Conservation (phyloP, 768 basidiomycete species). For the Cystoderma amianthinum region DNA sequence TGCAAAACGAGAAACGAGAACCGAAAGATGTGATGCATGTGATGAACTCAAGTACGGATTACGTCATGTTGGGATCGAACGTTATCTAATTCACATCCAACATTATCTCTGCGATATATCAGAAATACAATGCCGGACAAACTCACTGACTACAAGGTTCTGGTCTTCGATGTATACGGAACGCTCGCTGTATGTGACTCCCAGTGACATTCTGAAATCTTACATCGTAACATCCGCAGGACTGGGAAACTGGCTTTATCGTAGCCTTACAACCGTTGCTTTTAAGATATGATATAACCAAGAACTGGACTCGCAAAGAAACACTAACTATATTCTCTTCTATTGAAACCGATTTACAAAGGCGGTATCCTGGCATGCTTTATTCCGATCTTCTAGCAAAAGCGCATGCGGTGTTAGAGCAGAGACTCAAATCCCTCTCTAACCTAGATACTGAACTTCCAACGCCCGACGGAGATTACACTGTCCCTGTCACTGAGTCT, state of each 20-base stretch:
- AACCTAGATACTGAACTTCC: conserved; percentile 9
- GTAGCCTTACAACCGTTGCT: conserved; percentile 47
- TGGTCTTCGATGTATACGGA: conserved; percentile 75
- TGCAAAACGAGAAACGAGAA: no score
- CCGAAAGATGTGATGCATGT: no score
- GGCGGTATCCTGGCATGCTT: conserved; percentile 46
- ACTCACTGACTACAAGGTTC: conserved; percentile 40
- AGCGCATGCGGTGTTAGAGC: conserved; percentile 28
- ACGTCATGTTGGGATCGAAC: no score
- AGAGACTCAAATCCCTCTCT: conserved; percentile 24
- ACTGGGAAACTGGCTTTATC: conserved; percentile 72
- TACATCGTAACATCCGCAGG: conserved; percentile 21
- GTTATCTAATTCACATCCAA: no score
- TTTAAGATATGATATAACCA: conserved; percentile 27
- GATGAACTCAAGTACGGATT: no score
- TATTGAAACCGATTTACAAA: conserved; percentile 53
- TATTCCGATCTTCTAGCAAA: conserved; percentile 59
- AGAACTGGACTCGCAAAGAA: conserved; percentile 41
- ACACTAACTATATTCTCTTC: conserved; percentile 42
- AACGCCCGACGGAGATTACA: conserved; percentile 14
- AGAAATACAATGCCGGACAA: no score
- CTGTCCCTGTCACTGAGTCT: no score
- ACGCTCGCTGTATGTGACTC: conserved; percentile 47
- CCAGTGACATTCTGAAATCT: not conserved
- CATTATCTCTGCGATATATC: no score